Base-by-base conservation (phyloP, 805 yeast species). In the Torulaspora franciscae region DNA sequence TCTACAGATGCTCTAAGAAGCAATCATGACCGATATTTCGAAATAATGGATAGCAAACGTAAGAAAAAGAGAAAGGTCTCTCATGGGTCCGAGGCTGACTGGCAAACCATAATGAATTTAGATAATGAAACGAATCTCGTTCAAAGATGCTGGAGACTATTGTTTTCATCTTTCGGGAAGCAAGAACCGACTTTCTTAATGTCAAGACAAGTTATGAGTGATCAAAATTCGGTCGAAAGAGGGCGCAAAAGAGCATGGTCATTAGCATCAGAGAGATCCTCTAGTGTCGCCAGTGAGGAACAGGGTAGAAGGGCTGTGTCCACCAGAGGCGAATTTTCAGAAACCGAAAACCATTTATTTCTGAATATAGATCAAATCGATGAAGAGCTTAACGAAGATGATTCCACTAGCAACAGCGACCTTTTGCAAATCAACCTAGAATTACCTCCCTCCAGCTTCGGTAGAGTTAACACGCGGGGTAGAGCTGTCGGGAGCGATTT, bases 371-470 rank as follows among this genome's bases (percentile, higher is more conserved):
- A 57, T 7, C 66, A 64, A 36, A 61, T 62, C 23, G 54, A 59
- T 40, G 68, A 64, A 37, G 64, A 62, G 6, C 37, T 55, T 7
- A 57, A 55, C 9, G 58, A 51, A 11, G 43, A 45, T 13, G 42
- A 47, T 9, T 32, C 48, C 6, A 42, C 35, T 8, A 29, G 29
- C 17, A 43, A 35, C 17, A 45, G 45, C 22, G 53, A 50, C 25
- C 48, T 47, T 23, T 32, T 59, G 42, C 42, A 51, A 6, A 44
- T 59, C 26, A 55, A 61, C 39, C 47, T 64, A 13, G 57, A 59
- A 8, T 41, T 62, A 27, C 65, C 66, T 1, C 62, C 68, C 6
- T 64, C 68, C 9, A 61, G 66, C 39, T 54, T 59, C 37, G 67
- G 65, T 3, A 47, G 62, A 29, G 39, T 41, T 28, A 26, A 38